A percentile compares a stretch with the other conserved stretches of the same genome.
Evolutionary conservation across 1,139 yeast species (phyloP).

Genomic region (Martiniozyma asiatica): DNA sequence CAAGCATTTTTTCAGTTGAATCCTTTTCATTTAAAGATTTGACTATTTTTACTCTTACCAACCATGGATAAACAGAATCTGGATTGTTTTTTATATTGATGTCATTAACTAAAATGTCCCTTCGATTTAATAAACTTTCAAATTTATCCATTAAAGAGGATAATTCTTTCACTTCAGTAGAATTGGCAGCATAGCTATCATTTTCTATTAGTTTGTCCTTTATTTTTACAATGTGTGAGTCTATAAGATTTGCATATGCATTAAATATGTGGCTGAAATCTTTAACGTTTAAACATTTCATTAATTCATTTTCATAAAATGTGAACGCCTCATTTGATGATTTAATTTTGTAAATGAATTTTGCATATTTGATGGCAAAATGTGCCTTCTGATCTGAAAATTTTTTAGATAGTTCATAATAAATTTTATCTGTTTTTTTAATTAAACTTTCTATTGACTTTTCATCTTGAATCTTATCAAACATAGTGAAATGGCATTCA

Average conservation of each 20-base stretch:
- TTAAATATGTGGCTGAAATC: slow-evolving; percentile 63
- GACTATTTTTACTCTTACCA: slow-evolving; percentile 40
- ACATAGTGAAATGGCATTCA: slow-evolving; percentile 27
- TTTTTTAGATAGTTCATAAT: slow-evolving; percentile 28
- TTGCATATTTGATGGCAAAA: slow-evolving; percentile 39
- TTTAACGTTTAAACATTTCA: slow-evolving; percentile 35
- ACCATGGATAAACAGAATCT: slow-evolving; percentile 59
- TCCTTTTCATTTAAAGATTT: no score
- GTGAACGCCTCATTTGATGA: slow-evolving; percentile 33
- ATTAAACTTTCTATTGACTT: no score
- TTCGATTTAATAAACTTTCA: slow-evolving; percentile 42
- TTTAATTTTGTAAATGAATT: slow-evolving; percentile 30
- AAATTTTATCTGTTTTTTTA: no score
- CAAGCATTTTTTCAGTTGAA: slow-evolving; percentile 32
- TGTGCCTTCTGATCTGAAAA: slow-evolving; percentile 54
- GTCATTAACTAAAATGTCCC: slow-evolving; percentile 52
- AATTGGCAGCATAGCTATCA: no score
- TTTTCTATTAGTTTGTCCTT: no score
- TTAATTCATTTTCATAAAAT: slow-evolving; percentile 37
- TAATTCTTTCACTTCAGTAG: slow-evolving; percentile 18
- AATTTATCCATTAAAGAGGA: slow-evolving; percentile 38
- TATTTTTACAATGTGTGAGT: slow-evolving; percentile 30
- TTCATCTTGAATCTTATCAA: no score
- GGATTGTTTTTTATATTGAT: slow-evolving; percentile 52
- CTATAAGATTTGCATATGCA: slow-evolving; percentile 52